Conservation (phyloP, 805 yeast genomes). For the Wickerhamiella allomyrinae region DNA sequence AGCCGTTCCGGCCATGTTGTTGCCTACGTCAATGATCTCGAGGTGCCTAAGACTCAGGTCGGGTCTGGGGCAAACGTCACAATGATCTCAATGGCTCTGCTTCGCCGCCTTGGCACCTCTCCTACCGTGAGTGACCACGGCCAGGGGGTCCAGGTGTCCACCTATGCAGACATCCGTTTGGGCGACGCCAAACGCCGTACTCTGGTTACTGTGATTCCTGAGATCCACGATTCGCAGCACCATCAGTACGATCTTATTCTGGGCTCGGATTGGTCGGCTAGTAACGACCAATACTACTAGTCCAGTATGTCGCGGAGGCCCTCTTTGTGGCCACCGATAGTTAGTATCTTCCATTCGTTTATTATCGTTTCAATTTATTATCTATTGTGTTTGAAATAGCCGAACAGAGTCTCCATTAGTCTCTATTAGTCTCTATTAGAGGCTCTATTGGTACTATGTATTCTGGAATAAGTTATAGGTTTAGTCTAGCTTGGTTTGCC, state of each 20-base stretch:
- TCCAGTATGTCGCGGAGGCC: too few relatives aligned
- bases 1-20: slow-evolving; percentile 1
- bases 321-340: too few relatives aligned
- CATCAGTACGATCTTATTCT: slow-evolving; percentile 6
- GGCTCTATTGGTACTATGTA: too few relatives aligned
- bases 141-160: slow-evolving; percentile 2
- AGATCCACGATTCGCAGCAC: slow-evolving; percentile 5
- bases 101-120: slow-evolving; percentile 4
- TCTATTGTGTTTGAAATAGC: too few relatives aligned
- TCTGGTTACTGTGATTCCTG: slow-evolving; percentile 5
- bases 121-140: slow-evolving; percentile 1
- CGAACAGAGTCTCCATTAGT: too few relatives aligned
- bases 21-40: slow-evolving; percentile 4
- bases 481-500: too few relatives aligned
- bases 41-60: slow-evolving; percentile 6
- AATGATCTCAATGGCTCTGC: slow-evolving; percentile 6
- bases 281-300: too few relatives aligned
- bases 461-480: too few relatives aligned
- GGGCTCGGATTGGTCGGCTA: slow-evolving; percentile 7
- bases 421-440: too few relatives aligned
- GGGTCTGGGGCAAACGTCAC: slow-evolving; percentile 6
- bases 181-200: slow-evolving; percentile 3
- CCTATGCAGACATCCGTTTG: slow-evolving; percentile 1
- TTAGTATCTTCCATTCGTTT: too few relatives aligned
- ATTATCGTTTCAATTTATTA: too few relatives aligned